Evolutionary conservation across 2,329 filamentous ascomycete species (phyloP), one percentile per base, ranked within the genome.

Genomic region (Pestalotiopsis sp.): DNA sequence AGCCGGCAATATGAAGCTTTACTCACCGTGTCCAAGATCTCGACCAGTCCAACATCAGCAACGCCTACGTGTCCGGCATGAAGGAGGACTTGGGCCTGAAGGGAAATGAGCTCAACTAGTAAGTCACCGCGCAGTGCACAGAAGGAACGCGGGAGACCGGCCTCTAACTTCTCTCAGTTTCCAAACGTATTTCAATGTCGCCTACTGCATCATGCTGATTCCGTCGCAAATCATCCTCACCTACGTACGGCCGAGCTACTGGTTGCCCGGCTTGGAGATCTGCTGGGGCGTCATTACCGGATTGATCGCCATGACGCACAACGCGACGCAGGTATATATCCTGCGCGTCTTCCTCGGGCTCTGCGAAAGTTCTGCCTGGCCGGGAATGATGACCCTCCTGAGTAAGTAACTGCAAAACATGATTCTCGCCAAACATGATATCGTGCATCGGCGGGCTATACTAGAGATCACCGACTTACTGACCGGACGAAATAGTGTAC

Each of bases 321-420:
- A 75, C 40, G 76, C 78, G 0, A 71, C 76, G 12, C 78, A 82
- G 52, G 72, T 83, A 13, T 82, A 82, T 66, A 76, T 78, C 1
- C 68, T 83, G n/a, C 77, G 81, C 3, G 78, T 82, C n/a, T 76
- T 83, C 25, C 74, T 83, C 23, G 81, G 81, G 0, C 66, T 83
- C 1, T 82, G 78, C 70, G 79, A 81, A 68, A 79, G 78, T 71
- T 77, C 74, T 45, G 80, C 81, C 3, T 83, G 81, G 81, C 81
- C 81, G 0, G 81, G 80, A 4, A 83, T 83, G 79, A 83, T 83
- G 78, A 82, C 80, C 0, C 71, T 83, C 4, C 78, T 83, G 49
- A 82, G 78, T 79, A 59, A 72, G 52, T 64, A 6, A 31, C 27
- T 20, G 23, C 14, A 11, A 17, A 38, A 38, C 58, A 14, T 31